Evolutionary conservation across 768 basidiomycete species (phyloP), one percentile per base, ranked within the genome.

Genomic region (Atractiella rhizophila): DNA sequence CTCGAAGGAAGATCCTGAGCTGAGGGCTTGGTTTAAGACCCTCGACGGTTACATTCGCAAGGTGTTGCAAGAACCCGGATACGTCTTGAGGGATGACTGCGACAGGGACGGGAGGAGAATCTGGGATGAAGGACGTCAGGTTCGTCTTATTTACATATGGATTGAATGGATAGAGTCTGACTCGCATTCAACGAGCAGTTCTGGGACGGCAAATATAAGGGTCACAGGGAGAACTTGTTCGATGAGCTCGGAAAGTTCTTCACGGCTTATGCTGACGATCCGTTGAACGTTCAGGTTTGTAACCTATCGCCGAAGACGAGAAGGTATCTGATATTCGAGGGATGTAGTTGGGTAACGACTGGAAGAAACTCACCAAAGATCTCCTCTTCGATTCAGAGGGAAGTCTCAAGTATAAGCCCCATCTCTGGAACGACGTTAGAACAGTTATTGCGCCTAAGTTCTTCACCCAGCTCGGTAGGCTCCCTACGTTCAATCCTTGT

Each of bases 401-500:
- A 24, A 70, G 68, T 46, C 64, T 91, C 42, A 72, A 72, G 56
- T 91, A 82, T 68, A 91, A 94, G 64, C 68, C 73, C 3, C 68
- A 74, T 25, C 62, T 96, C 2, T 61, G 86, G 86, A 69, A 70
- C 50, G 86, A 96, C 55, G 70, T 94, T 33, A 65, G 83, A 28
- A 66, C 66, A 28, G 74, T 81, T 40, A 79, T 94, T 43, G 51
- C 88, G 0, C 86, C 88, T 6, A 61, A 67, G 5, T 58, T 88
- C 28, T 70, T 85, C 50, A 66, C 76, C 28, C 66, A 76, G 62
- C 73, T 83, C 48, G 39, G n/a, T n/a, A n/a, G n/a, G n/a, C n/a
- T n/a, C n/a, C n/a, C n/a, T n/a, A n/a, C n/a, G n/a, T n/a, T n/a
- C n/a, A n/a, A n/a, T n/a, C n/a, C n/a, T n/a, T n/a, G n/a, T n/a